Evolutionary conservation across 345 rosid genomes (phyloP).

Genomic region (Salix viminalis): DNA sequence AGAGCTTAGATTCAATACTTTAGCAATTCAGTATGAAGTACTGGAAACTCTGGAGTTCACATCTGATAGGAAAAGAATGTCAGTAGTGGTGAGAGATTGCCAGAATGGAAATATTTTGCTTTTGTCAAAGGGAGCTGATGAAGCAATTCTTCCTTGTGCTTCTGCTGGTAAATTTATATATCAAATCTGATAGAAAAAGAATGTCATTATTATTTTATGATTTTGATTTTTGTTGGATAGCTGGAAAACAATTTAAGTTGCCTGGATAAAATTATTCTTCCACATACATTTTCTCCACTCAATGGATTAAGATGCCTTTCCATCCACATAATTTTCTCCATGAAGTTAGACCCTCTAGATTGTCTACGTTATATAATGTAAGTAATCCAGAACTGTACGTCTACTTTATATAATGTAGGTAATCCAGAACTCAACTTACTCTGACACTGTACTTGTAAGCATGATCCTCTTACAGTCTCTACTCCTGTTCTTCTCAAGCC

Average conservation of each 20-base stretch:
- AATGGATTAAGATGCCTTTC: not conserved
- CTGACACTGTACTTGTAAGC: too few species aligned
- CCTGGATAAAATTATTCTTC: not conserved
- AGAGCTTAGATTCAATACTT: conserved; percentile 75
- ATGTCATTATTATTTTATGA: too few species aligned
- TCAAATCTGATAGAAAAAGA: not conserved
- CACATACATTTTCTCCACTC: not conserved
- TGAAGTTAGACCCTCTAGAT: not conserved
- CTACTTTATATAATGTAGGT: too few species aligned
- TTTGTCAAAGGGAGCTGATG: conserved; percentile 95
- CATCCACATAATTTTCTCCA: not conserved
- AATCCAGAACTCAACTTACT: too few species aligned
- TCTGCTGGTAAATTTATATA: conserved; percentile 49
- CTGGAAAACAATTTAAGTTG: not conserved
- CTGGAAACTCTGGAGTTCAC: conserved; percentile 92
- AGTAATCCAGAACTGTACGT: too few species aligned
- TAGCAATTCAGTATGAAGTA: conserved; percentile 58
- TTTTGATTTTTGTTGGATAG: not conserved
- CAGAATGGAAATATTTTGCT: conserved; percentile 70
- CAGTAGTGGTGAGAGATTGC: conserved; percentile 77
- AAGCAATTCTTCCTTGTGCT: conserved; percentile 82
- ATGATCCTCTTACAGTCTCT: too few species aligned
- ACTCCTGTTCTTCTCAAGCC: too few species aligned
- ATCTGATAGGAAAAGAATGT: conserved; percentile 97
- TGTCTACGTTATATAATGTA: too few species aligned